Base-by-base conservation (phyloP, 805 yeast genomes). In the Spathaspora passalidarum region DNA sequence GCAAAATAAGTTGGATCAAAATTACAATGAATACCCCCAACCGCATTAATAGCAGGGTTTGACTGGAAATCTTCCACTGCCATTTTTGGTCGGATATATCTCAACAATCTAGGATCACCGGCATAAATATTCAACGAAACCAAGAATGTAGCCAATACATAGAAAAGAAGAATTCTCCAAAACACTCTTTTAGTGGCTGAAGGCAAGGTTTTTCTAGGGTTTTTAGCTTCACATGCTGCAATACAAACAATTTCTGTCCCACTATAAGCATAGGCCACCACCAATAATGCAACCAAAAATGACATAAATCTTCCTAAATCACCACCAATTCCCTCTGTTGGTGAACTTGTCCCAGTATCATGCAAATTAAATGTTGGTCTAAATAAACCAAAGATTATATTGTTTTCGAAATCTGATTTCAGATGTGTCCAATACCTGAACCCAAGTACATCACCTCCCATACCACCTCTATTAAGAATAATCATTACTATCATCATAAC, bases 181-280 rank as follows among this genome's bases (percentile, higher is more conserved):
- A 86, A 86, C 2, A 86, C 88, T 54, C 85, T 73, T 53, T 75
- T 81, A 2, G 91, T 86, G 1, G 94, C 92, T 9, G 82, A 75
- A 1, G 95, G 95, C 14, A 88, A 70, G 0, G 92, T 82, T 49
- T 75, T 80, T 52, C 94, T 71, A 4, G 96, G 96, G 52, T 86
- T 83, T 49, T 83, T 72, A n/a, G 91, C 86, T 61, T 88, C 96
- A 61, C 91, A 87, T 5, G 92, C 89, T 2, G 94, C 92, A 45
- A 87, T 80, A 51, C 87, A 81, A 10, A 88, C 91, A 60, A 84
- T 81, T 54, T 88, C 96, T 1, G 90, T 85, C 0, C 96, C 96
- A 41, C 86, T 80, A 56, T 83, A 88, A 0, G 95, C 86, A 61
- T 84, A 88, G 0, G 88, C 73, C 0, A 90, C 82, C 17, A 82